Evolutionary conservation across 208 protist genomes (phyloP), one percentile per base, ranked within the genome.

Genomic region (Acanthamoeba lenticulata): DNA sequence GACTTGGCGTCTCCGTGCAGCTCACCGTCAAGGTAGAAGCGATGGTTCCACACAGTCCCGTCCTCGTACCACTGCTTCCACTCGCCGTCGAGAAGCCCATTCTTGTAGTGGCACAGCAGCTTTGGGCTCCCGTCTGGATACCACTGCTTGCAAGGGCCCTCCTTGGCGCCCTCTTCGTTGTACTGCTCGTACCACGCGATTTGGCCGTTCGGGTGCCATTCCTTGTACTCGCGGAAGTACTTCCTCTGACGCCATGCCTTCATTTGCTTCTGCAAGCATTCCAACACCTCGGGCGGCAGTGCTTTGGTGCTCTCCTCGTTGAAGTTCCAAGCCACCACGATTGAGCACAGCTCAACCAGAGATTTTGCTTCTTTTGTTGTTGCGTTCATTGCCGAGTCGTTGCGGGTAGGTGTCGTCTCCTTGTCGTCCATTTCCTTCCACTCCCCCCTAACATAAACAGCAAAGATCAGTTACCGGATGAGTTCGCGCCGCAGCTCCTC

Each of bases 181-280:
- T 65, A 65, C 27, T n/a, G 57, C 27, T 65, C 57, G 57, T 65
- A 65, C 57, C 57, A 65, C 27, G 57, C n/a, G 57, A 65, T n/a
- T 34, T 65, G 57, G 1, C 57, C 57, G 57, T 65, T 65, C 27
- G 57, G 57, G 27, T 65, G 11, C 57, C 57, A 65, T n/a, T 65
- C 57, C 57, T 65, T 65, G 57, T 65, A 65, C 57, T 65, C 57
- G 57, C 57, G 57, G 57, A 65, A 65, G 57, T 65, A 65, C 57
- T 34, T 65, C 57, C 34, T 65, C 57, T 65, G 57, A 34, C 57
- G 57, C 57, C 57, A 65, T 11, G 57, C n/a, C 57, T 65, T 65
- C 57, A 65, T 65, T 19, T 65, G 57, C 57, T 65, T 65, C 27
- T 65, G 57, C 4, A 65, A n/a, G 27, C 57, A 65, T 34, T 65